Evolutionary conservation across 225 moss, liverwort and hornwort genomes (phyloP), one percentile per base, ranked within the genome.

Genomic region (Marchantia polymorpha): DNA sequence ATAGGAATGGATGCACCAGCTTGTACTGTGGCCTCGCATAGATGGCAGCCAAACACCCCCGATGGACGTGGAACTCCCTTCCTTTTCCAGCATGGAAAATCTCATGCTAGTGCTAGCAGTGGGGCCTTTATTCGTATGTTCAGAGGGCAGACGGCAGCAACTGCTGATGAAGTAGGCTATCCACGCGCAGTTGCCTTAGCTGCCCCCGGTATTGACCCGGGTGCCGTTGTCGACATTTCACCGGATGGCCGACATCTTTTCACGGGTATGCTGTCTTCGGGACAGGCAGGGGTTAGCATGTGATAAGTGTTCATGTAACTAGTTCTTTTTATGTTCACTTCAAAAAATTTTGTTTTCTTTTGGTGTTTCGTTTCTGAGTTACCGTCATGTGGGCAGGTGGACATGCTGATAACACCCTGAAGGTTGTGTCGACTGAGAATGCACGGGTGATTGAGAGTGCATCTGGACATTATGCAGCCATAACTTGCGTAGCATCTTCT

Each of bases 11-110:
- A 93, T 77, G 92, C 91, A 81, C 93, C 99, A 79, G 90, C 93
- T 78, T 95, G 99, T 81, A 92, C 93, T 83, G 85, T 99, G 72
- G 99, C 95, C 71, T 90, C 91, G 81, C 99, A 99, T 81, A 92
- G 89, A 83, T 99, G 99, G 99, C 93, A 92, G 77, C 90, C 99
- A 55, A 99, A 99, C 77, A 95, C 91, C 74, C 99, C 93, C 54
- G 99, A 99, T 83, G 92, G 92, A 69, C 92, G 91, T 70, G 92
- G 95, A 52, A 92, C 92, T 31, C 99, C 99, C 25, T 99, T 99
- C 64, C 83, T 83, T 70, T 92, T 99, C 73, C 93, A 94, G 72
- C 93, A 93, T 89, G 95, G 95, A 69, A 92, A 81, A 87, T 89
- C 91, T 26, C 86, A 84, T 76, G 48, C 81, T 69, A 81, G 85